A percentile compares a stretch with the other conserved stretches of the same genome.
These are phyloP conservation scores for Chaetomium cochliodes DNA, from an alignment of 495 filamentous ascomycete genomes.

Conservation along the genomic window DNA sequence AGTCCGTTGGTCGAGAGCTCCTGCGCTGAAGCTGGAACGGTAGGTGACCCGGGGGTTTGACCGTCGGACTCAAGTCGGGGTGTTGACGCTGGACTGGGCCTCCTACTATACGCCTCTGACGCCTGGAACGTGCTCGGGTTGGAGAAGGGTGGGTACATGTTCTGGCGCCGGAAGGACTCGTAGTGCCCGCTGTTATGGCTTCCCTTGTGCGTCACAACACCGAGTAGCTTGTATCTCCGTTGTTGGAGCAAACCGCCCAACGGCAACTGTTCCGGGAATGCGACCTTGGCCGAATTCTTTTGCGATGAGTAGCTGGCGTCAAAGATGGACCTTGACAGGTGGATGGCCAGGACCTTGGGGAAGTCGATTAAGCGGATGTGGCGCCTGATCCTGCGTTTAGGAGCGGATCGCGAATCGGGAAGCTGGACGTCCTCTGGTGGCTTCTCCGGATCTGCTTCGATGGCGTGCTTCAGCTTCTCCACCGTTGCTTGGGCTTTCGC, in stretches of 20 bases:
- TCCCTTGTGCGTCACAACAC: constrained; percentile 90
- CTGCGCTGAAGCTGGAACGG: constrained; percentile 41
- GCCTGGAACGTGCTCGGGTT: constrained; percentile 74
- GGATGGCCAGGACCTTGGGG: constrained; percentile 84
- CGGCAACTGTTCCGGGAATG: constrained; percentile 80
- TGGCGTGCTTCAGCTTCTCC: constrained; percentile 55
- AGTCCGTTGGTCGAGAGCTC: constrained; percentile 38
- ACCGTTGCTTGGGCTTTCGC: constrained; percentile 49
- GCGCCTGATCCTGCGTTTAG: constrained; percentile 78
- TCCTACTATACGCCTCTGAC: constrained; percentile 64
- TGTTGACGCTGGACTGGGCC: constrained; percentile 45
- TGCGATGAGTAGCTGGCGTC: constrained; percentile 68
- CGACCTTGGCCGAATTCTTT: constrained; percentile 91
- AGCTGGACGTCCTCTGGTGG: constrained; percentile 67
- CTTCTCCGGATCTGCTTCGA: constrained; percentile 75
- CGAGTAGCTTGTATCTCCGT: constrained; percentile 79
- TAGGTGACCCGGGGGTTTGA: constrained; percentile 22
- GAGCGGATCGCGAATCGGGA: constrained; percentile 69
- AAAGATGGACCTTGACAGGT: constrained; percentile 89
- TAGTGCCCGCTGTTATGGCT: constrained; percentile 97
- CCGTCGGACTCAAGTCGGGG: constrained; percentile 34
- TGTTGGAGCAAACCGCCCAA: constrained; percentile 77
- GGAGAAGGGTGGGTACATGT: constrained; percentile 66
- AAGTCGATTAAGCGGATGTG: constrained; percentile 82
- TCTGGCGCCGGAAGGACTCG: constrained; percentile 92